Evolutionary conservation across 2,329 filamentous ascomycete genomes (phyloP), one percentile per base, ranked within the genome.

Genomic region (Monosporascus sp.): DNA sequence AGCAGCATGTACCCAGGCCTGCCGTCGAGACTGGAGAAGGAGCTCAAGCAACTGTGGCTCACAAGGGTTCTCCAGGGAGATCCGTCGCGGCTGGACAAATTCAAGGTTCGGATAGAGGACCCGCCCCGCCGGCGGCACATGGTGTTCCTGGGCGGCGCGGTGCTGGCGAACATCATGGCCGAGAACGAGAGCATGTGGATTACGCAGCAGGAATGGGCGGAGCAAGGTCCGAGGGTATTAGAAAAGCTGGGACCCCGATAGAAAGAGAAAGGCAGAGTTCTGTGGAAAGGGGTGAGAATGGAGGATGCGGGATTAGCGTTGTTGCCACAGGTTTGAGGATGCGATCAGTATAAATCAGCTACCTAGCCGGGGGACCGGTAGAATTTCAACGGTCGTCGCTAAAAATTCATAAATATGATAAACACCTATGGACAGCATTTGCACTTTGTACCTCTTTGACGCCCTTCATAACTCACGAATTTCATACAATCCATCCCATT

Each of bases 161-260:
- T 99, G 58, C 78, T 99, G 66, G 94, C 94, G 64, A 97, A 97
- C 71, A 95, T 99, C 73, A 97, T 99, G 88, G 92, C 94, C 46
- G 92, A 97, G 76, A 97, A 97, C 77, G 91, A 97, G 72, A 89
- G 87, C 71, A 97, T 97, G 94, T 99, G 94, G 94, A 92, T 99
- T 67, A 89, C 88, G 63, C 96, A 96, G 80, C 82, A 89, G 67
- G 94, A 99, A 75, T 99, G 94, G 94, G 83, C 94, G 67, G 94
- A 99, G 75, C 88, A 97, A 71, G 94, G 94, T 40, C 70, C 88
- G 38, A 82, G 88, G 54, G 86, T 89, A 56, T 75, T 99, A 68
- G 90, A 95, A 77, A 99, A 97, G 80, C 79, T 99, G 65, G 94
- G 94, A 16, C 90, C 91, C 49, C 86, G 93, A 83, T 94, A 60